These are phyloP conservation scores for Dothidotthia symphoricarpi DNA, from an alignment of 2,329 filamentous ascomycete species.

Conservation along the genomic window DNA sequence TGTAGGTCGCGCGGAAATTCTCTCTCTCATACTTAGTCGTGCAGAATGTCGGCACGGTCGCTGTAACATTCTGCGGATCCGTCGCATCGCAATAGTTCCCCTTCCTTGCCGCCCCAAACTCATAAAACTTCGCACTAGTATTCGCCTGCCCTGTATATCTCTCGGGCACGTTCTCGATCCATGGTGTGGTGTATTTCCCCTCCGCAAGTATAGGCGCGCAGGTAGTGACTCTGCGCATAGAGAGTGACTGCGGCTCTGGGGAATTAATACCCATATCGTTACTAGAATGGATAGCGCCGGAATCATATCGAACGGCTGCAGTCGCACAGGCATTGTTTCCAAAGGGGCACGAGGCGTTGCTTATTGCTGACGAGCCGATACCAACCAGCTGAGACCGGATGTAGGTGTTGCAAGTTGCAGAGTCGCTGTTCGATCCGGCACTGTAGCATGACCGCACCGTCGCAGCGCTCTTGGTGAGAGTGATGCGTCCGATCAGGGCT, in stretches of 20 bases:
- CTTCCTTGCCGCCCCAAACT: slow-evolving; percentile 11
- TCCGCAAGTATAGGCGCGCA: slow-evolving; percentile 17
- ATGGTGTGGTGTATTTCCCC: slow-evolving; percentile 13
- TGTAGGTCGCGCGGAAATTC: slow-evolving; percentile 12
- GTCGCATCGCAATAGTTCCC: slow-evolving; percentile 8
- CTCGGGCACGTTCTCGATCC: slow-evolving; percentile 12
- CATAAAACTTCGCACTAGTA: slow-evolving; percentile 16
- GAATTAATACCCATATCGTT: slow-evolving; percentile 20
- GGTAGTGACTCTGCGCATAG: slow-evolving; percentile 17
- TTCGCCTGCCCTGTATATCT: slow-evolving; percentile 5
- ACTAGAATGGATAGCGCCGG: slow-evolving; percentile 15
- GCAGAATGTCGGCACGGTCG: slow-evolving; percentile 16
- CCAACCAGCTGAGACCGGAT: slow-evolving; percentile 13
- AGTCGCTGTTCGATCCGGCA: neutral
- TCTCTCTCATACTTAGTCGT: slow-evolving; percentile 15
- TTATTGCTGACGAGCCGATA: slow-evolving; percentile 6
- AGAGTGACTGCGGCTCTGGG: slow-evolving; percentile 9
- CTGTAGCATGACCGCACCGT: slow-evolving; percentile 19
- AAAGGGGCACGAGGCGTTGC: slow-evolving; percentile 19
- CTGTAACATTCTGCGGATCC: neutral
- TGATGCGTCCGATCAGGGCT: slow-evolving; percentile 14
- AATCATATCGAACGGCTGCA: slow-evolving; percentile 11
- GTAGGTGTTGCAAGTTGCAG: slow-evolving; percentile 13
- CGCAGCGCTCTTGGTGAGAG: slow-evolving; percentile 13
- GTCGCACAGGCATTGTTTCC: slow-evolving; percentile 11